Evolutionary conservation across 257 asterid genomes (phyloP).

Genomic region (Marsdenia floribunda): DNA sequence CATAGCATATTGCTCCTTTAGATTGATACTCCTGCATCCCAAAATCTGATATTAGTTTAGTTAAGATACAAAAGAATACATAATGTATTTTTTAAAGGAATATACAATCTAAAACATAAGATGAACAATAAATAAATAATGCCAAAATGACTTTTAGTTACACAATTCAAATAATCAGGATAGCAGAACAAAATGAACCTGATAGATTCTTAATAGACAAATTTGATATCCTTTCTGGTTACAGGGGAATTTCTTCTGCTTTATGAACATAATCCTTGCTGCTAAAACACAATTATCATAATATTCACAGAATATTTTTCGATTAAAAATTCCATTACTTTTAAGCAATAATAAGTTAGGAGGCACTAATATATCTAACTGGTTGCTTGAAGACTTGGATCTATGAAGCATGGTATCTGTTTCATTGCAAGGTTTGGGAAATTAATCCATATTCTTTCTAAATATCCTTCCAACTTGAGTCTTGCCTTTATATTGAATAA

Average conservation of each 20-base stretch:
- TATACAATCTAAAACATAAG: not conserved
- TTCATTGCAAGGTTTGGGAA: not conserved
- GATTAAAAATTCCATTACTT: not conserved
- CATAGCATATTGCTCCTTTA: not conserved
- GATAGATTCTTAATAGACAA: not conserved
- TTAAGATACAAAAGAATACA: not conserved
- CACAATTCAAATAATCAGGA: not conserved
- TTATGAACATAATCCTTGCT: not conserved
- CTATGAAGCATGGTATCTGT: not conserved
- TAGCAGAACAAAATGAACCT: not conserved
- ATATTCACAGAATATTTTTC: not conserved
- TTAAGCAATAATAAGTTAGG: not conserved
- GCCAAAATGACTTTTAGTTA: too few relatives aligned
- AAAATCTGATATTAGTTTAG: not conserved
- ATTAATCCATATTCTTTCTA: not conserved
- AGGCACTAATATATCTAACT: not conserved
- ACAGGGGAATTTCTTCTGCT: not conserved
- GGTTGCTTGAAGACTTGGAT: not conserved
- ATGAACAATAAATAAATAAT: not conserved
- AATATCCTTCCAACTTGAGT: not conserved
- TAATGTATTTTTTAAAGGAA: not conserved
- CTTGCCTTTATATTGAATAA: not conserved
- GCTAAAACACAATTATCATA: not conserved
- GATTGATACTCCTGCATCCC: not conserved
- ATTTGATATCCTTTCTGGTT: not conserved